Evolutionary conservation across 106 monocot genomes (phyloP), one percentile per base, ranked within the genome.

Genomic region (Dendrobium catenatum): DNA sequence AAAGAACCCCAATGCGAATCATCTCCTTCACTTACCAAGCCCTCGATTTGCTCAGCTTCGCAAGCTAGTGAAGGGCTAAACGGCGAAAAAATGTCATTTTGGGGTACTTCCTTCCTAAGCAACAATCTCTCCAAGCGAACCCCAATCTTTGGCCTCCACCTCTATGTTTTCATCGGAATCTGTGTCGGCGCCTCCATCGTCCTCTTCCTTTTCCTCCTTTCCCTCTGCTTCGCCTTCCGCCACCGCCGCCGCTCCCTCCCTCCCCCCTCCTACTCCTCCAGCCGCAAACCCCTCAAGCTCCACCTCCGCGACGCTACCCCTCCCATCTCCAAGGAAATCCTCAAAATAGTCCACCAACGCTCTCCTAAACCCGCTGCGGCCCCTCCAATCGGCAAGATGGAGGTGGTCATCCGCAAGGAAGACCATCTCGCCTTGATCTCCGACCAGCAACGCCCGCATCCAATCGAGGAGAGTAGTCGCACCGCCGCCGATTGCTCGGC

Each of bases 311-410:
- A 83, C 5, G 13, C 83, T 15, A 72, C 83, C 77, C 86, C 86
- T 44, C 83, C 77, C 37, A 67, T 86, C 58, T 86, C 86, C 40
- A 86, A 83, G 55, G 83, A 86, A 19, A 80, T 86, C 80, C 42
- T 80, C 58, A 48, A 76, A 75, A 86, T 86, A 0, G 9, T 54
- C 24, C 43, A 47, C 9, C 18, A 68, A 55, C 22, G 44, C 48
- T 26, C 37, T 74, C 19, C 18, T 68, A 74, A 51, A 10, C 15
- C 51, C 51, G 51, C 51, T 51, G 51, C 13, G 51, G 51, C 51
- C 11, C 51, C 51, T 51, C 51, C 51, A 51, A 51, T 11, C 9
- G 9, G 16, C 2, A 9, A 51, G 51, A 51, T 51, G 9, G 51
- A 51, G 11, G 51, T 51, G 11, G 9, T 11, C 51, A 13, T 9